A percentile compares a stretch with the other conserved stretches of the same genome.
These are phyloP conservation scores for Hypomyces perniciosus DNA, from an alignment of 2,329 filamentous ascomycete species.

Conservation along the genomic window DNA sequence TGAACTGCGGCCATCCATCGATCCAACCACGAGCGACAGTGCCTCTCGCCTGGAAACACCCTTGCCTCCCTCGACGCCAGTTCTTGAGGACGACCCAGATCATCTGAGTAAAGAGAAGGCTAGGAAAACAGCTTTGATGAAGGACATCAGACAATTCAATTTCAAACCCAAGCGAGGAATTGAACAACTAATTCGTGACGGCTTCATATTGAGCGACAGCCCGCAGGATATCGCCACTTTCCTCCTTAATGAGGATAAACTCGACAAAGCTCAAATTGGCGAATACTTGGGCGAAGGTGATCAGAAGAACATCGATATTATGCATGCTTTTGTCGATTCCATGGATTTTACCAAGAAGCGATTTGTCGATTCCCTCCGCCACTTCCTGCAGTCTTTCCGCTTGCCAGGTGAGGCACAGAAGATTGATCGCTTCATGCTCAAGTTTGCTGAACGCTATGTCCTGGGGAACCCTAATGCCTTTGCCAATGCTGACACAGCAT, in stretches of 20 bases:
- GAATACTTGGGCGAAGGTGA: conserved; percentile 95
- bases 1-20: conserved; percentile 58
- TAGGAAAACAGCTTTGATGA: conserved; percentile 83
- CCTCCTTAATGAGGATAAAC: conserved; percentile 69
- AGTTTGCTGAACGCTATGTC: conserved; percentile 95
- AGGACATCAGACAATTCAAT: conserved; percentile 89
- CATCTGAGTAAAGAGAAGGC: conserved; percentile 94
- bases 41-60: conserved; percentile 56
- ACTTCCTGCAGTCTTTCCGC: conserved; percentile 91
- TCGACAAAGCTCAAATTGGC: conserved; percentile 89
- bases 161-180: conserved; percentile 95
- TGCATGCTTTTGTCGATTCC: conserved; percentile 93
- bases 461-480: conserved; percentile 94
- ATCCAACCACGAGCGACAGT: conserved; percentile 57
- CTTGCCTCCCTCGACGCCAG: conserved; percentile 58
- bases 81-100: conserved; percentile 81
- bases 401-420: conserved; percentile 95
- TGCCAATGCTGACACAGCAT: conserved; percentile 95
- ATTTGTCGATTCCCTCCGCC: conserved; percentile 86
- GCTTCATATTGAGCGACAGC: conserved; percentile 75
- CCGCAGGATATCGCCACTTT: conserved; percentile 82
- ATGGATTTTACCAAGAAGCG: conserved; percentile 92
- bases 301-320: conserved; percentile 86
- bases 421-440: conserved; percentile 98
- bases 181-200: conserved; percentile 74